These are phyloP conservation scores for Pseudisothecium myosuroides DNA, from an alignment of 225 moss, liverwort and hornwort genomes.

Conservation along the genomic window DNA sequence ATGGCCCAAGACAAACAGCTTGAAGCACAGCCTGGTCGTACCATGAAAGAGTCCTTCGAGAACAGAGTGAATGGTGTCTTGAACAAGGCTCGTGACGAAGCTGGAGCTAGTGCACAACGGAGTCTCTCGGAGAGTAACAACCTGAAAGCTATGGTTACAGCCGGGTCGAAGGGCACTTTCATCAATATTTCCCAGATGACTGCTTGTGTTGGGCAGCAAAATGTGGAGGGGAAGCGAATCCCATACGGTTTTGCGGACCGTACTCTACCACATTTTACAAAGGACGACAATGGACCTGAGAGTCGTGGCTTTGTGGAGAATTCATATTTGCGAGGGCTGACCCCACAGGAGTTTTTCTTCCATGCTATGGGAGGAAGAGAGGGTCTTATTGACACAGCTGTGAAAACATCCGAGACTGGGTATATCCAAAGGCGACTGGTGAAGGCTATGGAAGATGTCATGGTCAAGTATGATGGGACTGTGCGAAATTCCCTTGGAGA, in stretches of 20 bases:
- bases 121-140: slow-evolving; percentile 98
- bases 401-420: slow-evolving; percentile 98
- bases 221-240: slow-evolving; percentile 98
- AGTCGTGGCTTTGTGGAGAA: slow-evolving; percentile 99
- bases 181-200: slow-evolving; percentile 99
- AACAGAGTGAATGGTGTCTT: slow-evolving; percentile 92
- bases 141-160: slow-evolving; percentile 98
- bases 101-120: slow-evolving; percentile 88
- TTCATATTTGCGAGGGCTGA: slow-evolving; percentile 84
- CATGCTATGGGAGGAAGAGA: slow-evolving; percentile 99
- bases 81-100: slow-evolving; percentile 99
- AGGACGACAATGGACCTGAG: slow-evolving; percentile 96
- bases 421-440: slow-evolving; percentile 95
- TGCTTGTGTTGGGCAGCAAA: slow-evolving; percentile 99
- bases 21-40: slow-evolving; percentile 95
- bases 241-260: slow-evolving; percentile 93
- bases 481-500: slow-evolving; percentile 94
- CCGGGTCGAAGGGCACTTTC: slow-evolving; percentile 98
- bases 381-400: slow-evolving; percentile 97
- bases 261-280: slow-evolving; percentile 93
- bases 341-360: slow-evolving; percentile 98
- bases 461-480: slow-evolving; percentile 99
- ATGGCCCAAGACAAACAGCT: slow-evolving; percentile 94
- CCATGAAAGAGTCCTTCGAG: slow-evolving; percentile 95
- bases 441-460: slow-evolving; percentile 99